Evolutionary conservation across 345 rosid genomes (phyloP), one percentile per base, ranked within the genome.

Genomic region (Turritis glabra): DNA sequence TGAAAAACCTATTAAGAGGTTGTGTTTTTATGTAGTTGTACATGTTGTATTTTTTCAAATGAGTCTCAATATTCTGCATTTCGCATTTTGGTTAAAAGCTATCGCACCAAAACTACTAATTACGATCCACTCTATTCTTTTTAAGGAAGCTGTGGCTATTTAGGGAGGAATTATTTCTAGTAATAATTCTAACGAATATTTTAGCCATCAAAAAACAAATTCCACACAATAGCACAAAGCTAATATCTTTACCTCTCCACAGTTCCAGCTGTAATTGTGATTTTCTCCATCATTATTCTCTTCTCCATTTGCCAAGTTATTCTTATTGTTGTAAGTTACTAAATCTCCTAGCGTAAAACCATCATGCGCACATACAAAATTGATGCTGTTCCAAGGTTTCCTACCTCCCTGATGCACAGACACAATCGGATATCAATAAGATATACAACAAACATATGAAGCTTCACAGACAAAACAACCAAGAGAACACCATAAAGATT

Each of bases 261-360:
- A 94, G 77, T 94, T 94, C 98, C 98, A 94, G 86, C 97, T 94
- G 75, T 82, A 86, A 72, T 94, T 94, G 77, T 86, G 97, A 74
- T 58, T 85, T 80, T 94, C 98, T 57, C 98, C 97, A 72, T 94
- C 98, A 32, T 86, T 91, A 80, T 91, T 94, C 71, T 90, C 90
- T 86, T 94, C 98, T 11, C 97, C 96, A 57, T 94, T 94, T 27
- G 93, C 96, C 90, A 85, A 84, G 82, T 94, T 91, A 80, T 90
- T 90, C 78, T 94, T 94, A 66, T 83, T 80, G 75, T 88, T 94
- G 82, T 94, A 94, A 48, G 90, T 84, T 64, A 94, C 97, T 53
- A 94, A 77, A 81, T 94, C 98, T 29, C 89, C 90, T 85, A 94
- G 72, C 22, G 97, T 82, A 79, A 91, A 94, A 43, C 98, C 98